Evolutionary conservation across 2,329 filamentous ascomycete genomes (phyloP).

Genomic region (Clonostachys sp.): DNA sequence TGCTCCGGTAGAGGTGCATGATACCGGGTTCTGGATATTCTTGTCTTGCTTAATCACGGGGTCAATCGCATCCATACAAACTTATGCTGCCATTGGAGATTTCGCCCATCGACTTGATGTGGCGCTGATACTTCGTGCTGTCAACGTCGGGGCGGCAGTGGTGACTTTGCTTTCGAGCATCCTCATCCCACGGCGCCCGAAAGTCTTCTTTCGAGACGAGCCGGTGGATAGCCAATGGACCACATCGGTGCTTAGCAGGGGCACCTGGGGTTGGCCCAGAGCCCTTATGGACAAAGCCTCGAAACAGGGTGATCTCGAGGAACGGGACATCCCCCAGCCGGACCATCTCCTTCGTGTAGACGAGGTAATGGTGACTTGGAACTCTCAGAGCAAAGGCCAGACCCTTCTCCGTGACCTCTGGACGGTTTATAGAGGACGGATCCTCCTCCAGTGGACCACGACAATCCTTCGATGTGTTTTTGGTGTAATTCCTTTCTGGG

Average conservation of each 20-base stretch:
- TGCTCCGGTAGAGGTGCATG: constrained; percentile 45
- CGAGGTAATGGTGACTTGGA: constrained; percentile 46
- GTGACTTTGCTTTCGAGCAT: constrained; percentile 42
- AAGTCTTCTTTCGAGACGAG: constrained; percentile 55
- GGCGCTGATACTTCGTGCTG: constrained; percentile 36
- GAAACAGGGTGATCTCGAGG: constrained; percentile 55
- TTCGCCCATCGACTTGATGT: constrained; percentile 26
- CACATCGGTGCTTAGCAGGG: constrained; percentile 53
- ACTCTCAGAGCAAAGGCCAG: constrained; percentile 33
- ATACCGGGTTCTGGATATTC: constrained; percentile 46
- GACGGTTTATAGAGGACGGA: constrained; percentile 47
- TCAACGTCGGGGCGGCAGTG: constrained; percentile 39
- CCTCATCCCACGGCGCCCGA: constrained; percentile 61
- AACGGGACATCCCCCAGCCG: constrained; percentile 58
- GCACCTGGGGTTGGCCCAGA: constrained; percentile 62
- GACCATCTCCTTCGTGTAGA: constrained; percentile 48
- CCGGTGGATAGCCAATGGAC: constrained; percentile 62
- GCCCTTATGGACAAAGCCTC: constrained; percentile 48
- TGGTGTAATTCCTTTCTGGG: constrained; percentile 68
- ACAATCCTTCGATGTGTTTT: constrained; percentile 49
- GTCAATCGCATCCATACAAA: constrained; percentile 37
- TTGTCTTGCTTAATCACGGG: constrained; percentile 40
- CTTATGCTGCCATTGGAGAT: constrained; percentile 24
- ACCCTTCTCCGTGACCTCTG: constrained; percentile 59
- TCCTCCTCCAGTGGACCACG: constrained; percentile 55